Percentiles rank a stretch among this genome's conserved stretches.
phyloP scores from a whole-genome alignment of 2,329 filamentous ascomycete species.

The Alternaria arbusti region DNA sequence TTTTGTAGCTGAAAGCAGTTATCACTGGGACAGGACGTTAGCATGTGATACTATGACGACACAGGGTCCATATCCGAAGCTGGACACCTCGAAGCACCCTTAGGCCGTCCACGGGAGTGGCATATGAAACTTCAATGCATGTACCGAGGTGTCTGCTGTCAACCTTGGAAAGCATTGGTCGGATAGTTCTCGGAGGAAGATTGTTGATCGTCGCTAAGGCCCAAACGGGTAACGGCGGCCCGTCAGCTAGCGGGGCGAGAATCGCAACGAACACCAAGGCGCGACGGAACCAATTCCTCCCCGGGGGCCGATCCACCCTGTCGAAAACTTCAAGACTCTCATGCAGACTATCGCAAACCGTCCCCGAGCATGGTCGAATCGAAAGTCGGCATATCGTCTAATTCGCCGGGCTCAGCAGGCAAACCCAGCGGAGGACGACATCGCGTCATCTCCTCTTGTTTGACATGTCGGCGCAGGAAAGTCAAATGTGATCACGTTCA shows the following conservation, averaged over 20 bases:
- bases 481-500: constrained; percentile 49
- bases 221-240: constrained; percentile 6
- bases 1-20: neutral
- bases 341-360: constrained; percentile 9
- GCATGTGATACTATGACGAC: constrained; percentile 10
- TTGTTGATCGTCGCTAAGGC: constrained; percentile 7
- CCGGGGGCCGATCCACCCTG: constrained; percentile 21
- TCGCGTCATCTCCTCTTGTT: constrained; percentile 47
- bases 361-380: constrained; percentile 34
- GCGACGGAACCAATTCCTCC: constrained; percentile 13
- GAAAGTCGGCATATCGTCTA: constrained; percentile 25
- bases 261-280: neutral
- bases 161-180: neutral
- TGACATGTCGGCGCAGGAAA: constrained; percentile 48
- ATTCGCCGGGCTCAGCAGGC: constrained; percentile 29
- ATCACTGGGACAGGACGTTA: constrained; percentile 24
- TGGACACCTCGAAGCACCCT: neutral
- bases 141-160: neutral
- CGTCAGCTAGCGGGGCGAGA: constrained; percentile 12
- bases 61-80: neutral
- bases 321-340: constrained; percentile 15
- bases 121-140: neutral
- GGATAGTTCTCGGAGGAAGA: neutral
- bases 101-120: neutral
- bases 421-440: constrained; percentile 42